A percentile compares a stretch with the other conserved stretches of the same genome.
Evolutionary conservation across 805 yeast genomes (phyloP).

Genomic region (Groenewaldozyma salmanticensis): DNA sequence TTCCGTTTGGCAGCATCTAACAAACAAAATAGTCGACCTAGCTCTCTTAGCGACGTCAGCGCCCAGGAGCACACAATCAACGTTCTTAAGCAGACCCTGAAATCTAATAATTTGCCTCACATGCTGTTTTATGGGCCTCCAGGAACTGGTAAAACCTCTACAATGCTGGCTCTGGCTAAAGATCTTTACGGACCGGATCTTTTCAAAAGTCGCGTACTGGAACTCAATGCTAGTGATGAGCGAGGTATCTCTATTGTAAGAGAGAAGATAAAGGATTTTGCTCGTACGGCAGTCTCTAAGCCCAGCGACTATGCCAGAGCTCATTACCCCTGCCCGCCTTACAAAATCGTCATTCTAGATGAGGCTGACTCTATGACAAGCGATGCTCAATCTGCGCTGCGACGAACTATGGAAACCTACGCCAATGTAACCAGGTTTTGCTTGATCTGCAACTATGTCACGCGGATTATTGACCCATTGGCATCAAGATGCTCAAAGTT

Average conservation of each 20-base stretch:
- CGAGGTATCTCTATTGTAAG: constrained; percentile 98
- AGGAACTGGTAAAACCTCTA: constrained; percentile 92
- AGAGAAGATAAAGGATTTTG: constrained; percentile 91
- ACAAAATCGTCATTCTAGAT: constrained; percentile 82
- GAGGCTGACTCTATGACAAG: constrained; percentile 85
- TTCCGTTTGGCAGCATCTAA: neutral
- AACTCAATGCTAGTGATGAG: constrained; percentile 93
- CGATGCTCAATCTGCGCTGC: constrained; percentile 92
- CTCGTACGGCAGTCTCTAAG: constrained; percentile 73
- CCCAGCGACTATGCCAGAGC: constrained; percentile 60
- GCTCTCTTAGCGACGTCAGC: constrained; percentile 72
- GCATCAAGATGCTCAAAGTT: constrained; percentile 96
- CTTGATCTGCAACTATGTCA: constrained; percentile 89
- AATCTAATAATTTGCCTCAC: constrained; percentile 65
- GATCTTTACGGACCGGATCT: constrained; percentile 85
- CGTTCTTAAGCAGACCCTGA: constrained; percentile 68
- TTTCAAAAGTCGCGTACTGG: constrained; percentile 81
- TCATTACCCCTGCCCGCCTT: constrained; percentile 92
- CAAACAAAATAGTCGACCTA: constrained; percentile 59
- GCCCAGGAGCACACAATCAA: constrained; percentile 86
- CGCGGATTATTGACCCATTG: constrained; percentile 91
- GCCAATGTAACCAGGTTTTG: constrained; percentile 89
- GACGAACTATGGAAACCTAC: constrained; percentile 80
- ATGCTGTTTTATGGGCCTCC: constrained; percentile 92
- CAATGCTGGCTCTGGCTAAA: constrained; percentile 75